Conservation (phyloP, 2,329 filamentous ascomycete genomes). For the Verticillium dahliae region DNA sequence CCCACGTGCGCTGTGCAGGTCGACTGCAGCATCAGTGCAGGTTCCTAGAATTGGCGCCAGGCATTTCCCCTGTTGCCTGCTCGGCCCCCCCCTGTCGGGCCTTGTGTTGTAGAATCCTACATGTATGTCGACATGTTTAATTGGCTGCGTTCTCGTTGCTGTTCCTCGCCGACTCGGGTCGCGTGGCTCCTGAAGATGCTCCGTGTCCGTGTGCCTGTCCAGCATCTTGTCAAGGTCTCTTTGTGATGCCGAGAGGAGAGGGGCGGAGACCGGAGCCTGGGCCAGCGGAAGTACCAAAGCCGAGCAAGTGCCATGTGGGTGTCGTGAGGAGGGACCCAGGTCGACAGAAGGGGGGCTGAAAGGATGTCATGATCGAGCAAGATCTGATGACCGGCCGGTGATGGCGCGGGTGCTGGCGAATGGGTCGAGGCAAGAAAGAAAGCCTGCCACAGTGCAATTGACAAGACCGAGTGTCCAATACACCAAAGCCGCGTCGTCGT, state of each 20-base stretch:
- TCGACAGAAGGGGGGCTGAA: background rate
- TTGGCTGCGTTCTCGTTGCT: background rate
- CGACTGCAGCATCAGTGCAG: background rate
- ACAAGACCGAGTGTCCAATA: too few relatives aligned
- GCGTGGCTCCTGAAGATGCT: background rate
- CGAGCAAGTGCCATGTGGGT: background rate
- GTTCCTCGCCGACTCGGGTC: background rate
- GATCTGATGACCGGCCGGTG: too few relatives aligned
- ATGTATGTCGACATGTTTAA: background rate
- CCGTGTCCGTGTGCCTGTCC: background rate
- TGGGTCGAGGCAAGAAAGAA: too few relatives aligned
- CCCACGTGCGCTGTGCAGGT: conserved; percentile 2
- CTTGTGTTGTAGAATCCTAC: too few relatives aligned
- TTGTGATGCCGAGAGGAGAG: background rate
- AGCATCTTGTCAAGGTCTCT: background rate
- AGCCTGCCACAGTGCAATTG: too few relatives aligned
- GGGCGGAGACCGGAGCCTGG: background rate
- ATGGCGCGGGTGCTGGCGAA: too few relatives aligned
- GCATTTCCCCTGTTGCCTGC: background rate
- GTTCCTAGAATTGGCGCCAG: conserved; percentile 1
- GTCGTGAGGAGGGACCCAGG: background rate
- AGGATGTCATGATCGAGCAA: too few relatives aligned
- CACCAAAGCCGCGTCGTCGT: background rate
- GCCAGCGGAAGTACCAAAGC: background rate
- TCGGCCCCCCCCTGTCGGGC: background rate